Conservation (phyloP, 75 land plant genomes). For the Cupressus sempervirens region DNA sequence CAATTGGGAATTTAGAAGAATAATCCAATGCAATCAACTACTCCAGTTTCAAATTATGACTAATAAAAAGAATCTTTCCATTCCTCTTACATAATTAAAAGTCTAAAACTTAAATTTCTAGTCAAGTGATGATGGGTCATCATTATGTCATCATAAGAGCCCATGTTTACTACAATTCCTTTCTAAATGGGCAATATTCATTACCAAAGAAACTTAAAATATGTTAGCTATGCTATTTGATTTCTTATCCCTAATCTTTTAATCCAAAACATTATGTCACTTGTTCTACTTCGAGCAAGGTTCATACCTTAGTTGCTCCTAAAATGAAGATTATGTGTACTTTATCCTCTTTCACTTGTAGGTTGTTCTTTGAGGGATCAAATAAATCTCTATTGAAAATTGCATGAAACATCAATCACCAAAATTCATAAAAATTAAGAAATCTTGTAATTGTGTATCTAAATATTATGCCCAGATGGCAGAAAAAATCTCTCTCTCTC, state of each 20-base stretch:
- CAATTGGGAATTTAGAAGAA: neutral
- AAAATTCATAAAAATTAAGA: neutral
- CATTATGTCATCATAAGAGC: neutral
- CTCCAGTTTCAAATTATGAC: neutral
- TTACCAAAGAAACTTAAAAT: neutral
- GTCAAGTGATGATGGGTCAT: neutral
- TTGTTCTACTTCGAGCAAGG: constrained; percentile 6
- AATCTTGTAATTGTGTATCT: neutral
- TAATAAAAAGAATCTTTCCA: neutral
- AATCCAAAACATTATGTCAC: neutral
- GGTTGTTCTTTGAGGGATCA: constrained; percentile 71
- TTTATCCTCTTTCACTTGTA: constrained; percentile 75
- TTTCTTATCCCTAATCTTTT: neutral
- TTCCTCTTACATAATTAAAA: neutral
- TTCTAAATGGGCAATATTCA: neutral
- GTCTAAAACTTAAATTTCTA: neutral
- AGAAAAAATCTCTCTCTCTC: neutral
- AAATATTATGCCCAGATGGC: neutral
- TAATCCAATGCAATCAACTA: neutral
- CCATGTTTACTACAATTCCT: neutral
- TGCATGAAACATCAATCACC: neutral
- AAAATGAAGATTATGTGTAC: constrained; percentile 46
- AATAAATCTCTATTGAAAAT: constrained; percentile 64
- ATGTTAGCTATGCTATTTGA: neutral
- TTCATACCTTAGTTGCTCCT: constrained; percentile 68